Conservation (phyloP, 352 stramenopile species). For the Blastocystis sp. region DNA sequence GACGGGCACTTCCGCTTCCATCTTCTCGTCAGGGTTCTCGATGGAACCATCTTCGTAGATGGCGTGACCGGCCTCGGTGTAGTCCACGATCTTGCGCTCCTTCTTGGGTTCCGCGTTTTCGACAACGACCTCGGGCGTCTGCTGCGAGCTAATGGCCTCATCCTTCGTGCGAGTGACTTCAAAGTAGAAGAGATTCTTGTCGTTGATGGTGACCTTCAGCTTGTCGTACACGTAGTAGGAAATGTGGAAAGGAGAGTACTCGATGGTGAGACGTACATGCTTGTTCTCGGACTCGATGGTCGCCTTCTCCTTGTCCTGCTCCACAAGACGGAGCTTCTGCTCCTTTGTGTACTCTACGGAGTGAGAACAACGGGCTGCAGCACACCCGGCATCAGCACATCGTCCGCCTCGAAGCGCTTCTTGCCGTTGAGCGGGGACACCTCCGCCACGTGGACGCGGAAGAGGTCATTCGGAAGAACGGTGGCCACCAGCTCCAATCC, state of each 20-base stretch:
- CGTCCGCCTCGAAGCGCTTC: slow-evolving; percentile 14
- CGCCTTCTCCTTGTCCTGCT: slow-evolving; percentile 19
- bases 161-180: slow-evolving; percentile 64
- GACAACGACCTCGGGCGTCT: not conserved
- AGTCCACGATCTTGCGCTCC: slow-evolving; percentile 68
- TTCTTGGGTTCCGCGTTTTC: not conserved
- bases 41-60: slow-evolving; percentile 75
- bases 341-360: slow-evolving; percentile 20
- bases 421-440: slow-evolving; percentile 44
- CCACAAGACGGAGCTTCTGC: not conserved
- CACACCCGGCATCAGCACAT: slow-evolving; percentile 58
- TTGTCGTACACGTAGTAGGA: slow-evolving; percentile 35
- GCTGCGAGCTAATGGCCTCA: not conserved
- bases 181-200: slow-evolving; percentile 70
- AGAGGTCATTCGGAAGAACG: slow-evolving; percentile 60
- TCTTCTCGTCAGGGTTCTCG: slow-evolving; percentile 72
- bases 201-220: slow-evolving; percentile 62
- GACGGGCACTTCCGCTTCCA: slow-evolving; percentile 73
- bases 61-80: slow-evolving; percentile 55
- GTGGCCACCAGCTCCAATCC: slow-evolving; percentile 25
- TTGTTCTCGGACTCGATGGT: slow-evolving; percentile 47
- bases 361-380: not conserved
- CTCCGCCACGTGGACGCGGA: slow-evolving; percentile 50
- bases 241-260: slow-evolving; percentile 38
- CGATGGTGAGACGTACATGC: slow-evolving; percentile 32